phyloP scores from a whole-genome alignment of 2,329 filamentous ascomycete genomes.

The Colletotrichum somersetense region DNA sequence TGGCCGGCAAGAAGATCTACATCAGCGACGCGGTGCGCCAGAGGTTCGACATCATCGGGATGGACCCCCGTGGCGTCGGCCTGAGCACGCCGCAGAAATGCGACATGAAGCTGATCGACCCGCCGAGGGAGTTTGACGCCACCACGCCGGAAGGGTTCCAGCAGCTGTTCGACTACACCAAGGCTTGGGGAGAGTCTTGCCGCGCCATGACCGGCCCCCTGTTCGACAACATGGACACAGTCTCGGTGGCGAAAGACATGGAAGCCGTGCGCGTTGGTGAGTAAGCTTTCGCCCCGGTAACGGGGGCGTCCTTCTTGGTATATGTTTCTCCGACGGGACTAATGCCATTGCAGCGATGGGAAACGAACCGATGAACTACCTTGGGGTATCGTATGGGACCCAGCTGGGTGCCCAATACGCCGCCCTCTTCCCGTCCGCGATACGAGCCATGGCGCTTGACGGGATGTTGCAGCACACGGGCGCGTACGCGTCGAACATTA shows the following conservation, averaged over 20 bases:
- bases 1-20: slow-evolving; percentile 11
- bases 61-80: slow-evolving; percentile 28
- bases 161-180: slow-evolving; percentile 27
- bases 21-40: slow-evolving; percentile 27
- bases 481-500: slow-evolving; percentile 27
- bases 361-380: slow-evolving; percentile 28
- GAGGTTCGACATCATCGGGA: slow-evolving; percentile 29
- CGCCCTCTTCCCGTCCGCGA: slow-evolving; percentile 13
- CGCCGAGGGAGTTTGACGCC: slow-evolving; percentile 32
- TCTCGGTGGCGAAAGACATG: slow-evolving; percentile 33
- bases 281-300: not conserved
- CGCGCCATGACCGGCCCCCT: slow-evolving; percentile 24
- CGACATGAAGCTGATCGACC: slow-evolving; percentile 21
- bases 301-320: not conserved
- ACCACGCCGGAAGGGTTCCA: slow-evolving; percentile 34
- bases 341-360: slow-evolving; percentile 2
- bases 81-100: slow-evolving; percentile 28
- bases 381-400: slow-evolving; percentile 34
- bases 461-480: slow-evolving; percentile 37
- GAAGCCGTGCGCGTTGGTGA: slow-evolving; percentile 28
- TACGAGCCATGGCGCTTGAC: slow-evolving; percentile 36
- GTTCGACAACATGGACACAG: slow-evolving; percentile 31
- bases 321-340: not conserved
- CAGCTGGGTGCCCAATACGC: slow-evolving; percentile 32
- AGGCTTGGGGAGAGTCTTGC: slow-evolving; percentile 34